phyloP scores from a whole-genome alignment of 192 early-diverging fungal genomes.

The Entomortierella chlamydospora region DNA sequence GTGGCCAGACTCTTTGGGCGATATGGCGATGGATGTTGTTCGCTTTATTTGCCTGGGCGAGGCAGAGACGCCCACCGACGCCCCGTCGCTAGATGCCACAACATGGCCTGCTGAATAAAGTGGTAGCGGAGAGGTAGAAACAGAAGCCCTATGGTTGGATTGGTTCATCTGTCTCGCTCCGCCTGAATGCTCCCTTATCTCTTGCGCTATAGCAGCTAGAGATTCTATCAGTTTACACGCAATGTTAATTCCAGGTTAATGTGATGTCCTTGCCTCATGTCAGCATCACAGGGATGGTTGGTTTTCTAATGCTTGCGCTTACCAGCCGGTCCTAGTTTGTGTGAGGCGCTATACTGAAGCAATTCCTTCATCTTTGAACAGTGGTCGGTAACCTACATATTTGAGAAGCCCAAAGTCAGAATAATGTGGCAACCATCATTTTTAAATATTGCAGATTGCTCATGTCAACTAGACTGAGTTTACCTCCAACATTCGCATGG shows the following conservation, averaged over 20 bases:
- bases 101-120: background rate
- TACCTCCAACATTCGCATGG: slow-evolving; percentile 39
- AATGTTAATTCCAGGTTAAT: background rate
- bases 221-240: background rate
- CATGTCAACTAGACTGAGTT: background rate
- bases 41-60: slow-evolving; percentile 45
- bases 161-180: background rate
- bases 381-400: background rate
- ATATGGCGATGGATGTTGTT: slow-evolving; percentile 32
- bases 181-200: background rate
- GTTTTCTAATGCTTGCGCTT: background rate
- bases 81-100: background rate
- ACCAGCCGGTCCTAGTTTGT: background rate
- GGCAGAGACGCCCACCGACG: slow-evolving; percentile 3
- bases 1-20: slow-evolving; percentile 20
- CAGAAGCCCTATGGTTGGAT: background rate
- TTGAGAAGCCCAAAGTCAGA: too few species aligned
- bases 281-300: background rate
- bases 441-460: too few species aligned
- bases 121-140: background rate
- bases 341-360: background rate
- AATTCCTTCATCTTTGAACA: background rate
- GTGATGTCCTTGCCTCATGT: background rate
- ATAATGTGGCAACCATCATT: too few species aligned
- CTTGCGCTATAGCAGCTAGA: background rate